Base-by-base conservation (phyloP, 106 monocot genomes). In the Acorus gramineus region DNA sequence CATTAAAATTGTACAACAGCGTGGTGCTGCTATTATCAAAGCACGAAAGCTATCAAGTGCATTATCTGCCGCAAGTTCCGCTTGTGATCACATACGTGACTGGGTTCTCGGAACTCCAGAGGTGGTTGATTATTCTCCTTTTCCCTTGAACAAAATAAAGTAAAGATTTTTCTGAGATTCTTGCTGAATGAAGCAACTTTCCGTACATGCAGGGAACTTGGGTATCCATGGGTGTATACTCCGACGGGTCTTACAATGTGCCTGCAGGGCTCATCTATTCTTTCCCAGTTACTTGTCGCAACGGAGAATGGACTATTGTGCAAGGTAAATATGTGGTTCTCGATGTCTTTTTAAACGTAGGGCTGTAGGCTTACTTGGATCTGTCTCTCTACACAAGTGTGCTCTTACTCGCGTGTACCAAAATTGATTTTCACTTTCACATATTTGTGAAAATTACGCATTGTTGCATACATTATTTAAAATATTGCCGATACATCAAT, bases 51-150 rank as follows among this genome's bases (percentile, higher is more conserved):
- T 85, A 4, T 93, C 92, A n/a, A 93, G 92, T 76, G 87, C 92
- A 50, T 61, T 93, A 12, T 93, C 92, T 66, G 92, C 92, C 61
- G 87, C 87, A 47, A 93, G 93, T 68, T 71, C 88, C 70, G 93
- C 91, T 42, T 86, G 91, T 61, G 91, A 91, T 72, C 91, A 84
- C 69, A 84, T 91, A 12, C 83, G 76, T 63, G 88, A 93, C 53
- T 93, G 93, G 93, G 88, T 87, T 70, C 81, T 93, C 71, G 92
- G 92, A 3, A 93, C 92, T 44, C 79, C 87, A 14, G 82, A 93
- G 92, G 92, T 79, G 4, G 55, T 45, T n/a, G 14, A 4, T 1
- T 63, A 4, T 1, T 7, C 51, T 69, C 10, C 3, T 42, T 8
- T 3, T 42, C 11, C 7, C 14, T 28, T 28, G 28, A 28, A 28